phyloP scores from a whole-genome alignment of 345 rosid genomes.

The Eucalyptus brandiana region DNA sequence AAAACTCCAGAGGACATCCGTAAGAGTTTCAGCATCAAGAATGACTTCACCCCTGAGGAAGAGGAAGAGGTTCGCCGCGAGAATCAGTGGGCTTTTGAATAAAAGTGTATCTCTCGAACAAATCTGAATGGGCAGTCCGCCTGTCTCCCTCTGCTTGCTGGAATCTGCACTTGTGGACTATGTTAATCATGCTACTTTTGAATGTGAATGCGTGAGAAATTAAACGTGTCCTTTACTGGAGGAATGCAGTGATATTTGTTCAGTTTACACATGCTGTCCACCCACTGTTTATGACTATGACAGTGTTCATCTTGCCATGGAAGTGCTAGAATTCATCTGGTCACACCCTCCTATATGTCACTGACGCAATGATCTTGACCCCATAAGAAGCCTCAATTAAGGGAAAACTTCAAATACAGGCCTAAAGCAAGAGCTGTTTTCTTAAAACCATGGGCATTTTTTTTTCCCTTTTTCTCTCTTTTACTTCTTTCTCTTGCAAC shows the following conservation, averaged over 20 bases:
- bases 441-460: not conserved
- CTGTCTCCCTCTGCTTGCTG: not conserved
- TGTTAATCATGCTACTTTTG: not conserved
- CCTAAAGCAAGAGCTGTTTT: not conserved
- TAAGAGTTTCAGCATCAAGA: not conserved
- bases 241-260: not conserved
- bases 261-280: not conserved
- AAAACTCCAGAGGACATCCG: not conserved
- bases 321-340: too few relatives aligned
- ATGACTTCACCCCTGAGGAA: not conserved
- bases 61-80: not conserved
- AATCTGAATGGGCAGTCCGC: too few relatives aligned
- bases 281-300: not conserved
- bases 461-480: too few relatives aligned
- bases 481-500: not conserved
- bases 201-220: not conserved
- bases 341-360: not conserved
- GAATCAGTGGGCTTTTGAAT: not conserved
- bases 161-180: accelerated
- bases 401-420: not conserved
- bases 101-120: too few relatives aligned
- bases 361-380: not conserved
- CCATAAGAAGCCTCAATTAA: not conserved
- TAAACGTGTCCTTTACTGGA: not conserved
- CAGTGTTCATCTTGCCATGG: too few relatives aligned